Base-by-base conservation (phyloP, 371 early-diverging fungal genomes). In the Lichtheimia ornata region DNA sequence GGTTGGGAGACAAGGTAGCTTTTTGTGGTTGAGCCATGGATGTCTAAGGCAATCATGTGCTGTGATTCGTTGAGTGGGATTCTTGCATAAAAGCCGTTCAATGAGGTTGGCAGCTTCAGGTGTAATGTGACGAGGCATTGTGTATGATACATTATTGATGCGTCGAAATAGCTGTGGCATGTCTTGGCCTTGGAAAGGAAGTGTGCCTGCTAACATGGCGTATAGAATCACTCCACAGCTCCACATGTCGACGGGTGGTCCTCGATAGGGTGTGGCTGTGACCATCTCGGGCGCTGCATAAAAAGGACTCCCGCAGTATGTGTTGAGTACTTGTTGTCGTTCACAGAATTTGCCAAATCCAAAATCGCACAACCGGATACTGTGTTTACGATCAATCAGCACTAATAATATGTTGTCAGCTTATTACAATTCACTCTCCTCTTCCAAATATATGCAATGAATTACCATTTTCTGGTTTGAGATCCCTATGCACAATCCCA, bases 291-390 rank as follows among this genome's bases (percentile, higher is more conserved):
- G 95, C 1, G 94, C 93, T 11, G 95, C 96, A 66, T 94, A 95
- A 67, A 94, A 94, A 0, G 94, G 89, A 43, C 92, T 92, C 0
- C 97, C 98, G 63, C 98, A 99, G 71, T 95, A 98, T 1, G 98
- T 99, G 45, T 88, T 88, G 49, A 97, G 74, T 51, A 90, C 80
- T 53, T 90, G 84, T 51, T 93, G 86, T 58, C 84, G 86, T 56
- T 91, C 87, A 70, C 88, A 94, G 18, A 93, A 83, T 70, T 95
- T 97, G 45, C 92, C 93, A 72, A 99, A 95, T 5, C 98, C 99
- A 80, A 96, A 99, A 76, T 99, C 99, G 54, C 96, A 96, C 15
- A 96, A 79, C 15, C 91, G 85, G 35, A 93, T 83, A 61, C 84
- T 84, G 52, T 79, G 75, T 30, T 87, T 67, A 53, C 81, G 71